Conservation (phyloP, 225 moss, liverwort and hornwort species). For the Lunularia cruciata region DNA sequence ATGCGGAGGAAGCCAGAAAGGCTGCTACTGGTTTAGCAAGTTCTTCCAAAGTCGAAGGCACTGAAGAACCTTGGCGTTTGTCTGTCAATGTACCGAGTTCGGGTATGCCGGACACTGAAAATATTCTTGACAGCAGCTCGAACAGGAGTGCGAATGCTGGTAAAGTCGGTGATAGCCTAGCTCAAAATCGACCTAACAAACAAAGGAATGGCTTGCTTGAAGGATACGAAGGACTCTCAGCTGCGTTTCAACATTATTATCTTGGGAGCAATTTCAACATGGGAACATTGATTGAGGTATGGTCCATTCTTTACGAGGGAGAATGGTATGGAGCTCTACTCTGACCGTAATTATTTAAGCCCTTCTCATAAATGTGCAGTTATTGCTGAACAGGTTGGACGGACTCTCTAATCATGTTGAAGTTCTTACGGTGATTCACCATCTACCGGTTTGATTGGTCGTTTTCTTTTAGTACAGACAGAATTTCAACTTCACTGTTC, state of each 20-base stretch:
- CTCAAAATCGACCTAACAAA: slow-evolving; percentile 21
- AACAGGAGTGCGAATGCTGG: neutral
- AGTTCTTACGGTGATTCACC: neutral
- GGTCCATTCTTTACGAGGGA: neutral
- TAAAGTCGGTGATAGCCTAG: neutral
- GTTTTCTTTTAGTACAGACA: no score
- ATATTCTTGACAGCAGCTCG: neutral
- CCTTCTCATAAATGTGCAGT: neutral
- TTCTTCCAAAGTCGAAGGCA: slow-evolving; percentile 10
- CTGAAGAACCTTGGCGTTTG: neutral
- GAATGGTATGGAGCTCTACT: no score
- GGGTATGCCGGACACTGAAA: neutral
- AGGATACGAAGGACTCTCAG: slow-evolving; percentile 62
- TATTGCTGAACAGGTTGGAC: neutral
- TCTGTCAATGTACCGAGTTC: slow-evolving; percentile 5
- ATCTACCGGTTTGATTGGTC: neutral
- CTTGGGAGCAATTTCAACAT: slow-evolving; percentile 80
- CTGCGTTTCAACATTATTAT: slow-evolving; percentile 84
- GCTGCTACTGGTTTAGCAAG: slow-evolving; percentile 23
- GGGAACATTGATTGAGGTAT: slow-evolving; percentile 78
- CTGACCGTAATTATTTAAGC: no score
- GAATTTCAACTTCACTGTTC: neutral
- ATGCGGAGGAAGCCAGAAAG: slow-evolving; percentile 81
- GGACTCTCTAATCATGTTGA: neutral
- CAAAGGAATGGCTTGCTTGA: slow-evolving; percentile 42